Conservation (phyloP, 352 stramenopile genomes). For the Peronospora tabacina region DNA sequence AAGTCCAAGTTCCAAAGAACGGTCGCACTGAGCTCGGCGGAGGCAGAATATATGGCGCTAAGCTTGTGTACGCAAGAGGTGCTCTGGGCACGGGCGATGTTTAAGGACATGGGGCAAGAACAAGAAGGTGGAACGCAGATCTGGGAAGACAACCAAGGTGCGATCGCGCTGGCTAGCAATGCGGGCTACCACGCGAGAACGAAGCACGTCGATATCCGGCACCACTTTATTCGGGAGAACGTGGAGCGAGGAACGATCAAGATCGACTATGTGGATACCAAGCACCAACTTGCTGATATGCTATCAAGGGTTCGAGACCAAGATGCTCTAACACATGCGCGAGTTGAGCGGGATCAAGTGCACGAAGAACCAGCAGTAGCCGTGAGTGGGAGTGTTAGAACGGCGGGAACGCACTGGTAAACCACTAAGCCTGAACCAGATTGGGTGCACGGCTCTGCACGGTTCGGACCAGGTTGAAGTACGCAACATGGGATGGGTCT, state of each 20-base stretch:
- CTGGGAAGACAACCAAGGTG: slow-evolving; percentile 12
- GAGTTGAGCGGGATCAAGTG: neutral
- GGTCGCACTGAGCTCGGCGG: slow-evolving; percentile 7
- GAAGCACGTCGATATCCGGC: neutral
- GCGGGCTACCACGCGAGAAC: too few relatives aligned
- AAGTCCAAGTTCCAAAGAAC: slow-evolving; percentile 7
- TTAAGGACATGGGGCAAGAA: slow-evolving; percentile 1
- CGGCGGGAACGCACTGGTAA: too few relatives aligned
- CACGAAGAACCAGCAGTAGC: neutral
- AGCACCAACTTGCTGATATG: neutral
- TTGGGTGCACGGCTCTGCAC: too few relatives aligned
- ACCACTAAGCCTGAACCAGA: too few relatives aligned
- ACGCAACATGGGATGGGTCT: too few relatives aligned
- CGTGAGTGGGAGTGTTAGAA: neutral
- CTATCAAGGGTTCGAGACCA: neutral
- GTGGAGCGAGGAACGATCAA: neutral
- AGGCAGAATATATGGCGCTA: slow-evolving; percentile 10
- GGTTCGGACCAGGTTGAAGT: too few relatives aligned
- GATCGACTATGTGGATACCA: neutral
- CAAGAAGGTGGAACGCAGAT: slow-evolving; percentile 1
- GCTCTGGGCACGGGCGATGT: slow-evolving; percentile 2
- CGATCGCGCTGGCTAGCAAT: neutral
- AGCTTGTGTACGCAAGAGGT: slow-evolving; percentile 5
- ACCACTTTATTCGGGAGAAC: neutral
- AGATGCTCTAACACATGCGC: neutral